phyloP scores from a whole-genome alignment of 2,329 filamentous ascomycete species.

The Thielaviopsis punctulata region DNA sequence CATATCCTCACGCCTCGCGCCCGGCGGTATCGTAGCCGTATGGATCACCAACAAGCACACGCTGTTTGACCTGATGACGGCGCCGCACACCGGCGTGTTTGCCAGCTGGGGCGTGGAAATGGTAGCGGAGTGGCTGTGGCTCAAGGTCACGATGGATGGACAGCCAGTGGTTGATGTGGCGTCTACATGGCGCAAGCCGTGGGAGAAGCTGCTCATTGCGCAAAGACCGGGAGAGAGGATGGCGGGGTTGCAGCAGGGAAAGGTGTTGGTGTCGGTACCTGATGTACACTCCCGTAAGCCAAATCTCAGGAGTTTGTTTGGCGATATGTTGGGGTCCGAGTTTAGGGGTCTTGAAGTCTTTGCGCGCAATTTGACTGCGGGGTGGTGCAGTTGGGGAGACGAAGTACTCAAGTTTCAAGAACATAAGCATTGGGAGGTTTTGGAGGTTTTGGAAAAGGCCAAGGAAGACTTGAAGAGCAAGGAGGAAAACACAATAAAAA shows the following conservation, averaged over 20 bases:
- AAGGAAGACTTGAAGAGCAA: no score
- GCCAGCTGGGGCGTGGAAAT: slow-evolving; percentile 47
- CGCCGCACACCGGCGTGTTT: slow-evolving; percentile 38
- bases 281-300: slow-evolving; percentile 69
- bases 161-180: slow-evolving; percentile 46
- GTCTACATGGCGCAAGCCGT: slow-evolving; percentile 53
- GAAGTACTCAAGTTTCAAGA: slow-evolving; percentile 55
- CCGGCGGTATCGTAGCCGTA: slow-evolving; percentile 44
- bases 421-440: slow-evolving; percentile 29
- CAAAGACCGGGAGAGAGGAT: slow-evolving; percentile 19
- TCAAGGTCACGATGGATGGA: slow-evolving; percentile 51
- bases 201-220: slow-evolving; percentile 55
- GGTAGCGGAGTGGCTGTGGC: slow-evolving; percentile 59
- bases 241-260: slow-evolving; percentile 18
- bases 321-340: slow-evolving; percentile 30
- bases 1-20: slow-evolving; percentile 34
- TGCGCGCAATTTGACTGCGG: slow-evolving; percentile 53
- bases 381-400: slow-evolving; percentile 68
- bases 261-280: slow-evolving; percentile 51
- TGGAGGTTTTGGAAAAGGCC: no score
- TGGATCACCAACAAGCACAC: slow-evolving; percentile 64
- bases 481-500: no score
- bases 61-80: slow-evolving; percentile 36
- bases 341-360: slow-evolving; percentile 58
- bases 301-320: slow-evolving; percentile 44